These are phyloP conservation scores for Annulohypoxylon truncatum DNA, from an alignment of 2,329 filamentous ascomycete species.

Conservation along the genomic window DNA sequence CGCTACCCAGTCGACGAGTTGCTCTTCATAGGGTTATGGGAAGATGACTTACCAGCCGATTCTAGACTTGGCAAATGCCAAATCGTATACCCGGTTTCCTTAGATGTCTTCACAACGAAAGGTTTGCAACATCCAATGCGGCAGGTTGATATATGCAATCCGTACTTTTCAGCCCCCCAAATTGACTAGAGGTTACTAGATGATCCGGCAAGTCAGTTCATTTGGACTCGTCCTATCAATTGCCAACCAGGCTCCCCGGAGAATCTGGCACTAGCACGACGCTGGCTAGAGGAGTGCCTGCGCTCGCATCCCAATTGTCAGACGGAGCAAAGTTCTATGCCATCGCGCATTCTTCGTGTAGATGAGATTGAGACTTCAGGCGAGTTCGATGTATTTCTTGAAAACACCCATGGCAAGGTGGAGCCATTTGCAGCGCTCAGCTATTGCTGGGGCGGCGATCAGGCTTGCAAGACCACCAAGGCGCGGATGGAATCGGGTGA, in stretches of 20 bases:
- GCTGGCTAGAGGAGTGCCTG: conserved; percentile 9
- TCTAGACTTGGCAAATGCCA: conserved; percentile 5
- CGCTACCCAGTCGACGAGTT: conserved; percentile 9
- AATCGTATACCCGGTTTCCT: not conserved
- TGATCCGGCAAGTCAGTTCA: conserved; percentile 6
- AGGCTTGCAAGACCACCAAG: conserved; percentile 16
- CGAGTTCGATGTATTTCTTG: not conserved
- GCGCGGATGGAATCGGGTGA: not conserved
- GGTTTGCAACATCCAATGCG: not conserved
- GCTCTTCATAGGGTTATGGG: conserved; percentile 9
- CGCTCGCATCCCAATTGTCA: conserved; percentile 1
- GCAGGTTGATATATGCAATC: not conserved
- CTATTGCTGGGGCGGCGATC: conserved; percentile 17
- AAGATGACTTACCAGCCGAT: not conserved
- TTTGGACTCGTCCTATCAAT: conserved; percentile 16
- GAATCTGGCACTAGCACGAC: conserved; percentile 5
- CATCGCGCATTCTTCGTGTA: conserved; percentile 8
- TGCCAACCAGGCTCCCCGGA: not conserved
- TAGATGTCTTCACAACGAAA: conserved; percentile 4
- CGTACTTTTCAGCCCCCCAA: not conserved
- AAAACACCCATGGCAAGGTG: conserved; percentile 2
- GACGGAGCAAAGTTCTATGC: conserved; percentile 7
- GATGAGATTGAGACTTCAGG: not conserved
- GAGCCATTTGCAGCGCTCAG: conserved; percentile 11
- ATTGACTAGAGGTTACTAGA: not conserved